Conservation (phyloP, 768 basidiomycete genomes). For the Leccinum longicurvipes region DNA sequence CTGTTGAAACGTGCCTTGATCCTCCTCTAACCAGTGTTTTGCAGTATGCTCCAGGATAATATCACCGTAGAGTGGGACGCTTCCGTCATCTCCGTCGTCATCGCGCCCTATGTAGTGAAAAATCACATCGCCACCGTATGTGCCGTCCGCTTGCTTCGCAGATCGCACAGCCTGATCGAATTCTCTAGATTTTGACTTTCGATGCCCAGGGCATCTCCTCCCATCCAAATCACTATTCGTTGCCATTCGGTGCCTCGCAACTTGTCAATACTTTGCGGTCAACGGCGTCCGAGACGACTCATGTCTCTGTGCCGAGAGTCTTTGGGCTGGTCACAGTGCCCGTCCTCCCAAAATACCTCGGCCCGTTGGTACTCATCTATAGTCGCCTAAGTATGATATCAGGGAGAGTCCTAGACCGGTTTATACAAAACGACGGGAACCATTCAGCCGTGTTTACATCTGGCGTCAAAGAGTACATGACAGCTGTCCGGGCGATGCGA, state of each 20-base stretch:
- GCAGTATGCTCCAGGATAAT: slow-evolving; percentile 69
- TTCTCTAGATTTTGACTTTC: slow-evolving; percentile 76
- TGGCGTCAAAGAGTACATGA: slow-evolving; percentile 51
- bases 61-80: slow-evolving; percentile 66
- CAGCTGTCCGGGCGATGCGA: slow-evolving; percentile 64
- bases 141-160: slow-evolving; percentile 4
- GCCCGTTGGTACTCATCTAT: slow-evolving; percentile 48
- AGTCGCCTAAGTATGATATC: slow-evolving; percentile 44
- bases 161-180: neutral
- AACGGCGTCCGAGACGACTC: slow-evolving; percentile 26
- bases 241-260: slow-evolving; percentile 52
- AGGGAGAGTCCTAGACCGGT: slow-evolving; percentile 2
- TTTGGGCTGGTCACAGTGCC: slow-evolving; percentile 64
- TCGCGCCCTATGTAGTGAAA: slow-evolving; percentile 55
- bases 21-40: slow-evolving; percentile 17
- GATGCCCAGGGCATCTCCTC: slow-evolving; percentile 73
- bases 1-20: slow-evolving; percentile 1
- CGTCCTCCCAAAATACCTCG: slow-evolving; percentile 56
- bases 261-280: slow-evolving; percentile 36
- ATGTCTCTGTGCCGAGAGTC: slow-evolving; percentile 37
- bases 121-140: slow-evolving; percentile 64
- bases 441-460: slow-evolving; percentile 47
- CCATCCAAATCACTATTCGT: slow-evolving; percentile 83
- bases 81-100: slow-evolving; percentile 50
- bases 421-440: neutral